Evolutionary conservation across 176 grass and related monocot genomes (phyloP).

Genomic region (Carex cristatella): DNA sequence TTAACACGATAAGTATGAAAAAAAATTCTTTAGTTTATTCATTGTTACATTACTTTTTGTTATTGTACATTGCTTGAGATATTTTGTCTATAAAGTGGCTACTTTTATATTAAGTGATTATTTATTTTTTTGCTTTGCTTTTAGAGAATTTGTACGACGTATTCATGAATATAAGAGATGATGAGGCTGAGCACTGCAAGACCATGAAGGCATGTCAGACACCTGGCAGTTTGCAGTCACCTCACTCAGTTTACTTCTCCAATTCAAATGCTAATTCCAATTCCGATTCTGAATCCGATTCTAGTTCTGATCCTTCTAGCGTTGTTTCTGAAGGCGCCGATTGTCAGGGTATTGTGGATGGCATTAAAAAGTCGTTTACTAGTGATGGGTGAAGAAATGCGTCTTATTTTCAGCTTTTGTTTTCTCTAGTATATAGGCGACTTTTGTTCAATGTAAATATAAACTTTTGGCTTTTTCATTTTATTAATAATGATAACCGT

Average conservation of each 20-base stretch:
- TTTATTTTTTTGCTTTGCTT: not conserved
- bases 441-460: not conserved
- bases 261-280: not conserved
- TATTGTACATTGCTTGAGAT: not conserved
- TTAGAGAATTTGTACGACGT: slow-evolving; percentile 86
- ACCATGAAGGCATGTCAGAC: slow-evolving; percentile 96
- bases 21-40: not conserved
- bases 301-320: slow-evolving; percentile 5
- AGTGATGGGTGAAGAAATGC: not conserved
- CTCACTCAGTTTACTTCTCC: slow-evolving; percentile 36
- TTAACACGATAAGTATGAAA: not conserved
- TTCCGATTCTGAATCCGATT: not conserved
- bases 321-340: slow-evolving; percentile 22
- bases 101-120: not conserved
- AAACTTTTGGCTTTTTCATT: not conserved
- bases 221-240: slow-evolving; percentile 58
- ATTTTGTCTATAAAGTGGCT: not conserved
- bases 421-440: no score
- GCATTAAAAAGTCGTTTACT: slow-evolving; percentile 35
- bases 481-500: not conserved
- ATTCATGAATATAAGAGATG: slow-evolving; percentile 76
- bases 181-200: slow-evolving; percentile 86
- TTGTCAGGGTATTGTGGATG: slow-evolving; percentile 41
- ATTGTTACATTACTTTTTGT: not conserved
- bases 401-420: no score